A percentile compares a stretch with the other conserved stretches of the same genome.
phyloP scores from a whole-genome alignment of 2,329 filamentous ascomycete genomes.

The Coleophoma eucalyptorum region DNA sequence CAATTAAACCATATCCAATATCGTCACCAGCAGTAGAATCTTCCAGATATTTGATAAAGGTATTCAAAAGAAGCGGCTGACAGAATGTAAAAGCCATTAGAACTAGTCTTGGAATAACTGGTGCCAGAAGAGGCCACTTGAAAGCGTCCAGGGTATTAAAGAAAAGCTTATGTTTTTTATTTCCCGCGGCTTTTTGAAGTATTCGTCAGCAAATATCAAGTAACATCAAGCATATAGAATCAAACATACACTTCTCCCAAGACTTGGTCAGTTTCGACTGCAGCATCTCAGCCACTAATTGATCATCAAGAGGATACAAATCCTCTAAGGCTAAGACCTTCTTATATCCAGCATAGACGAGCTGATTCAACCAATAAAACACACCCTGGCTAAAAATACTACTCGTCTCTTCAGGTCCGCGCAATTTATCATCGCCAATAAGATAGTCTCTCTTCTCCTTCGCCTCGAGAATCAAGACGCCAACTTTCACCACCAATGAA shows the following conservation, averaged over 20 bases:
- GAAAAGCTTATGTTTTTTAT: background rate
- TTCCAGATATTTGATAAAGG: slow-evolving; percentile 4
- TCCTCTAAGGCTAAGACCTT: background rate
- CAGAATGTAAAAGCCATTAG: slow-evolving; percentile 14
- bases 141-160: background rate
- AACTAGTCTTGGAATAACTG: slow-evolving; percentile 9
- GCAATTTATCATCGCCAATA: background rate
- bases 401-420: background rate
- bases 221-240: background rate
- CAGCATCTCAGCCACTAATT: background rate
- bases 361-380: slow-evolving; percentile 1
- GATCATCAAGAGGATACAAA: background rate
- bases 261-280: background rate
- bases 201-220: no score
- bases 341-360: background rate
- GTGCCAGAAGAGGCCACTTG: slow-evolving; percentile 3
- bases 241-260: background rate
- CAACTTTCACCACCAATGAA: background rate
- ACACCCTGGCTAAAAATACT: background rate
- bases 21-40: slow-evolving; percentile 3
- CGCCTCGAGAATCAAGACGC: background rate
- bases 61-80: slow-evolving; percentile 15
- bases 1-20: slow-evolving; percentile 18
- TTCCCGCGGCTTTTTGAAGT: background rate
- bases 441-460: background rate